Percentiles rank a stretch among this genome's conserved stretches.
Evolutionary conservation across 2,329 filamentous ascomycete genomes (phyloP).

Genomic region (Ceratocystis lukuohia): DNA sequence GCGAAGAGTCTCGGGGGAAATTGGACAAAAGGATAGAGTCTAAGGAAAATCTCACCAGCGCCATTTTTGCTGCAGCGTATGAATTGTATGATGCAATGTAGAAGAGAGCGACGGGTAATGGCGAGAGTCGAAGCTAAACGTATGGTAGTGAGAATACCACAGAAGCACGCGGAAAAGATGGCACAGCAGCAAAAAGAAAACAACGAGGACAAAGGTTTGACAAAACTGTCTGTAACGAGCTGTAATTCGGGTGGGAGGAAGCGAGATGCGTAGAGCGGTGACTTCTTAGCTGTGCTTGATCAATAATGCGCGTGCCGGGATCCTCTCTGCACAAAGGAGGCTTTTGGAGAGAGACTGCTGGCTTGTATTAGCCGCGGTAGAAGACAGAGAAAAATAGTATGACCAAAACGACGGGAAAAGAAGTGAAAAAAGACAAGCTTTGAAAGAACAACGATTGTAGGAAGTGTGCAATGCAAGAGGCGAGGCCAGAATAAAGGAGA

Average conservation of each 20-base stretch:
- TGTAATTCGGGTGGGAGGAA: neutral
- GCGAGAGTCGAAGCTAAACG: neutral
- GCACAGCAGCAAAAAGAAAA: too few relatives aligned
- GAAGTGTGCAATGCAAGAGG: neutral
- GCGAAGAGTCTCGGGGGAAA: neutral
- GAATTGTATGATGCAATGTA: neutral
- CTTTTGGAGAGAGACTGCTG: neutral
- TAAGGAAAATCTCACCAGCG: constrained; percentile 8
- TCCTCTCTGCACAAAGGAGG: neutral
- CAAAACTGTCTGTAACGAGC: neutral
- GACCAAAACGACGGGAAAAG: neutral
- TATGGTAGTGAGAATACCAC: neutral
- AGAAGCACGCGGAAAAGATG: too few relatives aligned
- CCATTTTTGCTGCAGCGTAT: constrained; percentile 6
- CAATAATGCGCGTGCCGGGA: constrained; percentile 3
- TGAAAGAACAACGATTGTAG: neutral
- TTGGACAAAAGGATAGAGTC: neutral
- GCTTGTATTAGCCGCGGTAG: constrained; percentile 11
- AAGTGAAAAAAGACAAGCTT: neutral
- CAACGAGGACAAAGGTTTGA: too few relatives aligned
- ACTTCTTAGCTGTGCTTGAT: neutral
- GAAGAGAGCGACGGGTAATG: neutral
- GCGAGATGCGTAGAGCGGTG: neutral
- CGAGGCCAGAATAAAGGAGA: neutral
- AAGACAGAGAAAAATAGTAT: neutral